Percentiles rank a stretch among this genome's conserved stretches.
phyloP scores from a whole-genome alignment of 2,329 filamentous ascomycete species.

The Penicillium corylophilum region DNA sequence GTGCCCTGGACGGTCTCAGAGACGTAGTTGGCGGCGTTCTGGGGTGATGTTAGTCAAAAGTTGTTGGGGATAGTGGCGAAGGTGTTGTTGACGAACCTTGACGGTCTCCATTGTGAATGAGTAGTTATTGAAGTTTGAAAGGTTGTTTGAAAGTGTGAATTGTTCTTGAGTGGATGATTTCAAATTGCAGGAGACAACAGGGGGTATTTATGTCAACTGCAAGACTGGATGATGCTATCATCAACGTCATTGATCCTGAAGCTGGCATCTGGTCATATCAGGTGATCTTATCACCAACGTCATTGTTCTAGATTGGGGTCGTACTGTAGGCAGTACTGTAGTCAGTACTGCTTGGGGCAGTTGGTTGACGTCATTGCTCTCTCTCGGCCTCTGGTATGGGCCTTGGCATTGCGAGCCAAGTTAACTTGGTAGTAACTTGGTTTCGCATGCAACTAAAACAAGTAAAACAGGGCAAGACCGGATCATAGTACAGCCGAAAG shows the following conservation, averaged over 20 bases:
- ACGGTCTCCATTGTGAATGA: slow-evolving; percentile 21
- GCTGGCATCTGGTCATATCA: not conserved
- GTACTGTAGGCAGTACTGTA: too few relatives aligned
- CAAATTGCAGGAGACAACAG: not conserved
- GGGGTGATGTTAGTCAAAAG: not conserved
- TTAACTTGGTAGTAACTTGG: not conserved
- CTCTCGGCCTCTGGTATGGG: not conserved
- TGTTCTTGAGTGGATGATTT: not conserved
- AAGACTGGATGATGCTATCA: not conserved
- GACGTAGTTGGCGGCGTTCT: slow-evolving; percentile 68
- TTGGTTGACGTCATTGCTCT: not conserved
- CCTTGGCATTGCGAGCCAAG: not conserved
- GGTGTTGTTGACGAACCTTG: slow-evolving; percentile 11
- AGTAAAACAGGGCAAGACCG: not conserved
- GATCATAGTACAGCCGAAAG: not conserved
- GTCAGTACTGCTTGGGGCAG: not conserved
- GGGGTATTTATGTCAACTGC: not conserved
- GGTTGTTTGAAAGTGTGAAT: not conserved
- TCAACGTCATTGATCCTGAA: not conserved
- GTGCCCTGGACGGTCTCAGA: slow-evolving; percentile 62
- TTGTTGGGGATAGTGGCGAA: not conserved
- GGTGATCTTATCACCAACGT: not conserved
- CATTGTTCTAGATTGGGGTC: not conserved
- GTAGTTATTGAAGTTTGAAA: not conserved
- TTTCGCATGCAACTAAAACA: too few relatives aligned